These are phyloP conservation scores for Malbranchea zuffiana DNA, from an alignment of 2,329 filamentous ascomycete genomes.

Conservation along the genomic window DNA sequence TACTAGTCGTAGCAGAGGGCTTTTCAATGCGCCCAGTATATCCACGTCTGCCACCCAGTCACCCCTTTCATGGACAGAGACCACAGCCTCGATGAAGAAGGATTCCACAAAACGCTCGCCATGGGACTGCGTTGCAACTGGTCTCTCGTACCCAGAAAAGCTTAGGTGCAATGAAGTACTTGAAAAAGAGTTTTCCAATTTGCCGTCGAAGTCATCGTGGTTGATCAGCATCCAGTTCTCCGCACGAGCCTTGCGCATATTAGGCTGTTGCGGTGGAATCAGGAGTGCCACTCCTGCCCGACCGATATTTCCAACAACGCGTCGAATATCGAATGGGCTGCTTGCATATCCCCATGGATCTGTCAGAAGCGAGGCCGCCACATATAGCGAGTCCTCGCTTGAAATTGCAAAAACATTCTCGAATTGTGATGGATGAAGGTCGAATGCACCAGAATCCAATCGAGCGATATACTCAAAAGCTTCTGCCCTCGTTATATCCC, in stretches of 20 bases:
- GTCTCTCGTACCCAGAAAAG: conserved; percentile 15
- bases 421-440: background rate
- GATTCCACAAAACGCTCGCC: conserved; percentile 14
- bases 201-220: conserved; percentile 16
- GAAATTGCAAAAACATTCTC: background rate
- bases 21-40: no score
- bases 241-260: background rate
- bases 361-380: background rate
- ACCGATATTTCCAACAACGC: conserved; percentile 15
- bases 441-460: conserved; percentile 1
- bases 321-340: background rate
- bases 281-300: conserved; percentile 15
- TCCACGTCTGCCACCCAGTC: conserved; percentile 19
- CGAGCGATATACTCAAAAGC: conserved; percentile 7
- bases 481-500: background rate
- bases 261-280: conserved; percentile 11
- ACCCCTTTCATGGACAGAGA: conserved; percentile 16
- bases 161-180: conserved; percentile 19
- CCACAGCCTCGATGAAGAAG: conserved; percentile 15
- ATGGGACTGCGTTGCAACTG: conserved; percentile 10
- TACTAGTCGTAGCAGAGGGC: no score
- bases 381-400: conserved; percentile 4
- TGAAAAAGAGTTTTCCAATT: conserved; percentile 15
- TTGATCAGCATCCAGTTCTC: conserved; percentile 11
- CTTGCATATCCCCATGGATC: background rate